These are phyloP conservation scores for Sporothrix mexicana DNA, from an alignment of 2,329 filamentous ascomycete species.

Conservation along the genomic window DNA sequence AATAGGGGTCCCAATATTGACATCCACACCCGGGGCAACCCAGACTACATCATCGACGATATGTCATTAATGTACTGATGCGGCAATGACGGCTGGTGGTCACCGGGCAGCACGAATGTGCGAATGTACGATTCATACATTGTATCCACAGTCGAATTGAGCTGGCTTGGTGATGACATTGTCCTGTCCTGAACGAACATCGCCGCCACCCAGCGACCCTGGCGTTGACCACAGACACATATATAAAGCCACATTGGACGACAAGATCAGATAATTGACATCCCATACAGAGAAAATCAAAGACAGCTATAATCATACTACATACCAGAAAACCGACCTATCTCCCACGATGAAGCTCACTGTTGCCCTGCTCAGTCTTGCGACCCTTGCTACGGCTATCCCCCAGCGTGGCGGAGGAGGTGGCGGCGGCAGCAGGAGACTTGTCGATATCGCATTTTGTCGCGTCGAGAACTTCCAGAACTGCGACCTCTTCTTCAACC, in stretches of 20 bases:
- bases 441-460: neutral
- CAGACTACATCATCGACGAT: neutral
- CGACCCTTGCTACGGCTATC: neutral
- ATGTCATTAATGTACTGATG: neutral
- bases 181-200: neutral
- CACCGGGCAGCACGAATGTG: neutral
- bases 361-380: neutral
- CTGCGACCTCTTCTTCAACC: neutral
- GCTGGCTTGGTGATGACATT: constrained; percentile 17
- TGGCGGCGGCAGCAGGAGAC: neutral
- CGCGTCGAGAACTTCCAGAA: constrained; percentile 8
- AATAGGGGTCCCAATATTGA: too few species aligned
- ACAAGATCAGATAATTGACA: neutral
- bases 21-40: neutral
- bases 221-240: neutral
- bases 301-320: neutral
- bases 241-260: neutral
- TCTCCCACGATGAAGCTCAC: neutral
- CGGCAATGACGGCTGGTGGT: too few species aligned
- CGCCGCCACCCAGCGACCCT: neutral
- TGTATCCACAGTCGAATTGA: neutral
- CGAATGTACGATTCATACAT: neutral
- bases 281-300: neutral
- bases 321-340: neutral
- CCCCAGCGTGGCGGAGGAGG: neutral